phyloP scores from a whole-genome alignment of 768 basidiomycete genomes.

The Scleroderma citrinum region DNA sequence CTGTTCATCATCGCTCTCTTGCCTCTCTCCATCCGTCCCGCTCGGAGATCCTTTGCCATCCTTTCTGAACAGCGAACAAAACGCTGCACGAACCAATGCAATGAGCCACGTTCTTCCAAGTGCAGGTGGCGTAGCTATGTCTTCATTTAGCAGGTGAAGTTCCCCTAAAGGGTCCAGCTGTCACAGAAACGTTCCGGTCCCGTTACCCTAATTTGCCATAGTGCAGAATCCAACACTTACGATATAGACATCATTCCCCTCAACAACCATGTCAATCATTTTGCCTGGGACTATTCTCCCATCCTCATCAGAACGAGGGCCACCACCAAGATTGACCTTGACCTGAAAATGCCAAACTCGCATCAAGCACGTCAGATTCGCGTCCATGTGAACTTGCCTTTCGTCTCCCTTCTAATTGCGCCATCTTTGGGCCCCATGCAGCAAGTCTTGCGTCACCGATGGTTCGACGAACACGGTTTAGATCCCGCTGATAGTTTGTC shows the following conservation, averaged over 20 bases:
- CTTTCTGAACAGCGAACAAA: background rate
- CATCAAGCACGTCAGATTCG: constrained; percentile 2
- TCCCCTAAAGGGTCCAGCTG: constrained; percentile 61
- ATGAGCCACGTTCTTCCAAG: constrained; percentile 68
- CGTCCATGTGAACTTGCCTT: constrained; percentile 44
- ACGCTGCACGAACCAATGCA: constrained; percentile 30
- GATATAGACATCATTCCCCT: constrained; percentile 67
- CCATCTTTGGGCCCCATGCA: constrained; percentile 80
- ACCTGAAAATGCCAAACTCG: constrained; percentile 39
- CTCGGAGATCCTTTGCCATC: constrained; percentile 12
- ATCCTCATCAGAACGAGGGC: constrained; percentile 46
- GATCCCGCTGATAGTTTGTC: constrained; percentile 71
- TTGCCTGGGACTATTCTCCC: constrained; percentile 45
- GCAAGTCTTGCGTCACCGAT: constrained; percentile 55
- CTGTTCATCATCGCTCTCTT: constrained; percentile 15
- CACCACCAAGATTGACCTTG: constrained; percentile 61
- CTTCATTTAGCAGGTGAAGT: constrained; percentile 52
- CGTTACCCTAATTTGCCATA: background rate
- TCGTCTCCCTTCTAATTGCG: constrained; percentile 54
- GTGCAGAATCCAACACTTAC: constrained; percentile 38
- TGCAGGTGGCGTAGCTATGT: constrained; percentile 51
- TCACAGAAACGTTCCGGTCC: constrained; percentile 5
- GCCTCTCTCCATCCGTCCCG: constrained; percentile 11
- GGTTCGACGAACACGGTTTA: constrained; percentile 60
- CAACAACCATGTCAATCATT: constrained; percentile 77